These are phyloP conservation scores for Alternaria alternata DNA, from an alignment of 2,329 filamentous ascomycete species.

Conservation along the genomic window DNA sequence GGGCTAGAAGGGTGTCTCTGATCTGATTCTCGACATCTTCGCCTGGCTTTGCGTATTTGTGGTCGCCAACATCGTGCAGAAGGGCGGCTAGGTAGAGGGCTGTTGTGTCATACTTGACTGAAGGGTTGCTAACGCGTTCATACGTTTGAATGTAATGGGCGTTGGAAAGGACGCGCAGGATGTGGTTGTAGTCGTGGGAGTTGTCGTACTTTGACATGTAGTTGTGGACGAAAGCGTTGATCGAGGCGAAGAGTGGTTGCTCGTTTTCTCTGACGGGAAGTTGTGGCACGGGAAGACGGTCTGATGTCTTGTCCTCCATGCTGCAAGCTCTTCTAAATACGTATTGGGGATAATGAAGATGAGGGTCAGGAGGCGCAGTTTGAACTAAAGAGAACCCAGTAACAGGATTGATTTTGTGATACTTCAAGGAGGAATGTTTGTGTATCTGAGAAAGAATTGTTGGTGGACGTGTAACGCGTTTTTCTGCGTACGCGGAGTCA, in stretches of 20 bases:
- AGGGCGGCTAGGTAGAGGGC: slow-evolving; percentile 72
- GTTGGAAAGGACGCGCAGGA: slow-evolving; percentile 79
- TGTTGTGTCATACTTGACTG: slow-evolving; percentile 57
- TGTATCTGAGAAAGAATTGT: background rate
- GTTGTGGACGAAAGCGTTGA: slow-evolving; percentile 43
- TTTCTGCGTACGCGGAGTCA: slow-evolving; percentile 35
- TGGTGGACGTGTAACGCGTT: slow-evolving; percentile 12
- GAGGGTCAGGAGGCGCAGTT: background rate
- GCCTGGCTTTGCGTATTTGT: slow-evolving; percentile 71
- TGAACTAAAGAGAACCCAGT: too few relatives aligned
- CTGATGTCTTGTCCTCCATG: slow-evolving; percentile 21
- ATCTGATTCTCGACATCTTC: slow-evolving; percentile 67
- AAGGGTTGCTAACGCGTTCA: slow-evolving; percentile 53
- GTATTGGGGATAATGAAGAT: background rate
- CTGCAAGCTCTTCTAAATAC: background rate
- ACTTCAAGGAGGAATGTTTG: too few relatives aligned
- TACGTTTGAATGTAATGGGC: slow-evolving; percentile 67
- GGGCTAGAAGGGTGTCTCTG: slow-evolving; percentile 61
- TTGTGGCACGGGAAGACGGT: slow-evolving; percentile 28
- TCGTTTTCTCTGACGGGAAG: slow-evolving; percentile 33
- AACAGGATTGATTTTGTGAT: background rate
- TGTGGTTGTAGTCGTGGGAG: slow-evolving; percentile 88
- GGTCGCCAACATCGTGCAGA: slow-evolving; percentile 83
- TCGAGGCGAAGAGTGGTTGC: slow-evolving; percentile 35
- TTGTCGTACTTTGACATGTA: slow-evolving; percentile 66